These are phyloP conservation scores for Boletus edulis DNA, from an alignment of 768 basidiomycete species.

Conservation along the genomic window DNA sequence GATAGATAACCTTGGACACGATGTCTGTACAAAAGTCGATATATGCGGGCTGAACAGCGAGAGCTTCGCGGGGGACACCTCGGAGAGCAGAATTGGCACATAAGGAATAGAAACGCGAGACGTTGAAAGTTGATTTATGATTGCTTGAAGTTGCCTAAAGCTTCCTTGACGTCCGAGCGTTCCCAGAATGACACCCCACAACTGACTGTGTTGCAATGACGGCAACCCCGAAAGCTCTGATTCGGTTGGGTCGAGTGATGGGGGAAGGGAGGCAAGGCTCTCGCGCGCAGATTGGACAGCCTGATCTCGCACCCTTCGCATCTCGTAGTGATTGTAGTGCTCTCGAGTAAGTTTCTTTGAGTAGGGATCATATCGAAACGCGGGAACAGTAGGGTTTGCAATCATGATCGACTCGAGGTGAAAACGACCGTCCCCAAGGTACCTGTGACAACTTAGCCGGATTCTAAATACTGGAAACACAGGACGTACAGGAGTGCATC, in stretches of 20 bases:
- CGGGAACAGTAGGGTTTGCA: slow-evolving; percentile 92
- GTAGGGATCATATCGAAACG: slow-evolving; percentile 98
- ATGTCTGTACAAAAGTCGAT: slow-evolving; percentile 92
- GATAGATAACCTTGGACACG: slow-evolving; percentile 93
- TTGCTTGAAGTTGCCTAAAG: slow-evolving; percentile 84
- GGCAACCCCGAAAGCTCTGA: not conserved
- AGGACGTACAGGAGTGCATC: slow-evolving; percentile 85
- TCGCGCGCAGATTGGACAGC: slow-evolving; percentile 74
- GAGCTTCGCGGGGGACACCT: slow-evolving; percentile 94
- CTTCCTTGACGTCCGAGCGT: slow-evolving; percentile 95
- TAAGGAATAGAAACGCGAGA: slow-evolving; percentile 63
- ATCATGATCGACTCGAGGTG: slow-evolving; percentile 99
- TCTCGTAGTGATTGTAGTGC: slow-evolving; percentile 84
- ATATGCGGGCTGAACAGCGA: slow-evolving; percentile 79
- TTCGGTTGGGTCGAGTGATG: slow-evolving; percentile 6
- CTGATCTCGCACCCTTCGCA: slow-evolving; percentile 70
- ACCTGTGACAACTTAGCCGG: slow-evolving; percentile 48
- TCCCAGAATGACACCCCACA: slow-evolving; percentile 93
- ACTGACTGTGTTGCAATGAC: slow-evolving; percentile 25
- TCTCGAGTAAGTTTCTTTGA: slow-evolving; percentile 96
- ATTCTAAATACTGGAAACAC: not conserved
- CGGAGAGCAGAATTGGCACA: slow-evolving; percentile 90
- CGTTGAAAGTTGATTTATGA: slow-evolving; percentile 63
- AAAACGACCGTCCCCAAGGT: slow-evolving; percentile 97
- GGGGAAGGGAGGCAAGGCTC: slow-evolving; percentile 45